Evolutionary conservation across 768 basidiomycete genomes (phyloP).

Genomic region (Clitopilus hobsonii): DNA sequence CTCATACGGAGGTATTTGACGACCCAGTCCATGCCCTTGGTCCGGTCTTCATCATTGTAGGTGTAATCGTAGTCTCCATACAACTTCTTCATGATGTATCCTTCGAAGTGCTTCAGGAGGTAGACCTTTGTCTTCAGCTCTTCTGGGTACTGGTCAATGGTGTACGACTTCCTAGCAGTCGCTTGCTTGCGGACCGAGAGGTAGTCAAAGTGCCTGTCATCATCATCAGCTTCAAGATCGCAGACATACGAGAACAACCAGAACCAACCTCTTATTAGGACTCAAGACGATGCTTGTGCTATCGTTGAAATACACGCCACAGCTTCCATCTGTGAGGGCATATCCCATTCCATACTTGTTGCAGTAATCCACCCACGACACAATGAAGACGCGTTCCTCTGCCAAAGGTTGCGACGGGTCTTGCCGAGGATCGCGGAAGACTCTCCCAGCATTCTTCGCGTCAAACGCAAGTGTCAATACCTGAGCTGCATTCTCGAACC

Average conservation of each 20-base stretch:
- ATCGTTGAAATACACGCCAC: conserved; percentile 97
- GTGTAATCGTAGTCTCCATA: conserved; percentile 84
- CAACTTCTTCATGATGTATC: conserved; percentile 89
- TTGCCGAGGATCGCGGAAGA: conserved; percentile 64
- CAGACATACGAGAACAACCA: background rate
- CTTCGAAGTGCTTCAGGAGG: conserved; percentile 89
- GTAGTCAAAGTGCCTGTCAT: conserved; percentile 91
- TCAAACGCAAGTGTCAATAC: conserved; percentile 59
- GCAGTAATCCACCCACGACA: conserved; percentile 99
- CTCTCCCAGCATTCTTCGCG: conserved; percentile 52
- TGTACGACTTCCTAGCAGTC: conserved; percentile 64
- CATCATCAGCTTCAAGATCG: conserved; percentile 5
- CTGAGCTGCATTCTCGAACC: conserved; percentile 63
- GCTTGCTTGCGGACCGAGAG: conserved; percentile 67
- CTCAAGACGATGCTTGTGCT: conserved; percentile 82
- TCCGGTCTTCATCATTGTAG: conserved; percentile 61
- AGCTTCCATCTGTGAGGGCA: conserved; percentile 89
- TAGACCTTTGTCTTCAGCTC: conserved; percentile 90
- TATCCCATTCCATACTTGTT: conserved; percentile 99
- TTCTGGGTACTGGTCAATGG: conserved; percentile 67
- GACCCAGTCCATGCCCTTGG: conserved; percentile 91
- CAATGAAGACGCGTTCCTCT: conserved; percentile 84
- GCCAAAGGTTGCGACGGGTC: conserved; percentile 42
- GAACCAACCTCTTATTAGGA: conserved; percentile 78
- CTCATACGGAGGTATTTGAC: conserved; percentile 96